Conservation (phyloP, 2,329 filamentous ascomycete genomes). For the Didymella keratinophila region DNA sequence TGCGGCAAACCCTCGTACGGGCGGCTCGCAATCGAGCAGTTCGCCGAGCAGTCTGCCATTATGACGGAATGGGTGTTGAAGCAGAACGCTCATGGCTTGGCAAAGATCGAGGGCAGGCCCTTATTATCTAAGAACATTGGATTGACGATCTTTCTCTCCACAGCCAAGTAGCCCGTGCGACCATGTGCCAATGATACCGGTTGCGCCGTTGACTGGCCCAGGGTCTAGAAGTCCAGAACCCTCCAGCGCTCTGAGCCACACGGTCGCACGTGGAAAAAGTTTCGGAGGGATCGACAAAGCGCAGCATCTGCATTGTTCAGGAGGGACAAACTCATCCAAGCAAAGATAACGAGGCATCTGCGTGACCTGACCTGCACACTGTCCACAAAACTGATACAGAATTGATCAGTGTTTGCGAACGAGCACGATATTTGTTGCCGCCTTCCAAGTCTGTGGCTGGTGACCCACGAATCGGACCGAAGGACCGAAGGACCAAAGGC, state of each 20-base stretch:
- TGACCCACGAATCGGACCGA: neutral
- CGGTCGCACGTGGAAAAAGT: conserved; percentile 2
- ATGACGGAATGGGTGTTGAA: neutral
- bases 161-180: conserved; percentile 7
- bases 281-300: neutral
- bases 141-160: neutral
- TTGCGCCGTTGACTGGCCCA: neutral
- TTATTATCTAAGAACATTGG: conserved; percentile 2
- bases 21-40: neutral
- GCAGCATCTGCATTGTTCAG: neutral
- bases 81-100: neutral
- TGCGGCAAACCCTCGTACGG: conserved; percentile 10
- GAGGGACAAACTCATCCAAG: neutral
- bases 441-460: neutral
- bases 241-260: neutral
- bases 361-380: neutral
- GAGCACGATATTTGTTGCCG: neutral
- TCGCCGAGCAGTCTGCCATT: conserved; percentile 9
- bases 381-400: neutral
- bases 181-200: neutral
- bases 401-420: neutral
- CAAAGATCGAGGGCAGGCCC: neutral
- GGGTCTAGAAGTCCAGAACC: conserved; percentile 9
- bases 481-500: neutral
- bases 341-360: neutral